Conservation (phyloP, 1,284 basidiomycete genomes). For the Coniferiporia sulphurascens region DNA sequence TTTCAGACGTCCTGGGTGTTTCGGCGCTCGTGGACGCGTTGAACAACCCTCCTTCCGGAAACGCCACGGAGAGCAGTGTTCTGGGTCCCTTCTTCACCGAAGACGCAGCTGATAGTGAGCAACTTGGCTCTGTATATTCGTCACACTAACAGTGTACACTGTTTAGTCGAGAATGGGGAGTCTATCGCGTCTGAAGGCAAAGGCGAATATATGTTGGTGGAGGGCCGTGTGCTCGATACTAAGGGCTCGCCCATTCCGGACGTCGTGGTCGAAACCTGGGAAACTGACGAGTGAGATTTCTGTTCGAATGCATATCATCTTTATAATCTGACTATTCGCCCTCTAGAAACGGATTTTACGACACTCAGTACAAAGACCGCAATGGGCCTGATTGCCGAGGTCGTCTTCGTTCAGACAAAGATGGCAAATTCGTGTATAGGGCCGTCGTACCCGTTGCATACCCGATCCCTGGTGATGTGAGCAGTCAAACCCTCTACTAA, state of each 20-base stretch:
- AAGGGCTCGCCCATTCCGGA: conserved; percentile 63
- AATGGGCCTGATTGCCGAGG: conserved; percentile 74
- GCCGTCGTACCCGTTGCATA: conserved; percentile 77
- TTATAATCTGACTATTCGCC: conserved; percentile 1
- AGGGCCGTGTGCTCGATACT: conserved; percentile 63
- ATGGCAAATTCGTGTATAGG: conserved; percentile 70
- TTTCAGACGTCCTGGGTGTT: conserved; percentile 76
- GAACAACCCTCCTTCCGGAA: conserved; percentile 65
- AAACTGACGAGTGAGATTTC: conserved; percentile 62
- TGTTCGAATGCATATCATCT: neutral
- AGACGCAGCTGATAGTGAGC: conserved; percentile 67
- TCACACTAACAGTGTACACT: no score
- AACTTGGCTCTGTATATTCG: conserved; percentile 18
- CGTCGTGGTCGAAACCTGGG: conserved; percentile 80
- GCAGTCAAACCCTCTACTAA: conserved; percentile 20
- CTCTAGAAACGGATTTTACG: conserved; percentile 43
- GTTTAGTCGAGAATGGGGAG: conserved; percentile 53
- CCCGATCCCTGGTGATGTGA: conserved; percentile 72
- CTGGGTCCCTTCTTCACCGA: conserved; percentile 84
- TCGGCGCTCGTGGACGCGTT: conserved; percentile 74
- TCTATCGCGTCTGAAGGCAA: conserved; percentile 77
- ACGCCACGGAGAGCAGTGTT: conserved; percentile 71
- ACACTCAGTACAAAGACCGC: conserved; percentile 59
- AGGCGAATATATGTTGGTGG: conserved; percentile 77
- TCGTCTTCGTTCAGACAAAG: conserved; percentile 51